Evolutionary conservation across 768 basidiomycete genomes (phyloP), one percentile per base, ranked within the genome.

Genomic region (Auriscalpium vulgare): DNA sequence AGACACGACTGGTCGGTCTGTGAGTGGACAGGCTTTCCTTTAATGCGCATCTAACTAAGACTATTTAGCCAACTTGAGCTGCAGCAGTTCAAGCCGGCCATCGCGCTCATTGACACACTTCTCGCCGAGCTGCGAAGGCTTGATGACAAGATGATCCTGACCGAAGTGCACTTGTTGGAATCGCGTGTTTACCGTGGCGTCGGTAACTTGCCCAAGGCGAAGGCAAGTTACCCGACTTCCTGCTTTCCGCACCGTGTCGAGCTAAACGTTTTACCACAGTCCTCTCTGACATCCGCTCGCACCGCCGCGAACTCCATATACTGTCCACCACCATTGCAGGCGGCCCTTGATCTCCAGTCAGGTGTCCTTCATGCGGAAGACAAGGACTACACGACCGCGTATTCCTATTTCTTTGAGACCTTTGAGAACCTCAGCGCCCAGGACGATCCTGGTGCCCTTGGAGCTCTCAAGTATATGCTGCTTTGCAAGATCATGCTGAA

Each of bases 401-500:
- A 97, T 70, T 93, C 91, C 0, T 99, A 98, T 74, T 98, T 97
- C 73, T 93, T 91, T 63, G 95, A 98, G 72, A 86, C 93, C 3
- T 97, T 98, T 60, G 97, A 99, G 71, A 93, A 85, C 51, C 75
- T 93, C 61, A 82, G 83, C 44, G 69, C 83, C 2, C 87, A 92
- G 56, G 93, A 91, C 44, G 77, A 73, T 55, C 69, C 72, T 0
- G 65, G 70, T 38, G 92, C 93, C 1, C 75, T 97, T 17, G 82
- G 80, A 1, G 93, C 93, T 5, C 75, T 99, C 61, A 98, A 99
- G 72, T 98, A 99, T 71, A 97, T 98, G 95, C 78, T 97, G 14
- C 70, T 97, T 47, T 99, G 97, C 72, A 98, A 99, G 69, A 87
- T 99, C 67, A 99, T 99, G 95, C 76, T 98, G 60, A 93, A 93